Conservation (phyloP, 768 basidiomycete species). For the Boletus vermiculosoides region DNA sequence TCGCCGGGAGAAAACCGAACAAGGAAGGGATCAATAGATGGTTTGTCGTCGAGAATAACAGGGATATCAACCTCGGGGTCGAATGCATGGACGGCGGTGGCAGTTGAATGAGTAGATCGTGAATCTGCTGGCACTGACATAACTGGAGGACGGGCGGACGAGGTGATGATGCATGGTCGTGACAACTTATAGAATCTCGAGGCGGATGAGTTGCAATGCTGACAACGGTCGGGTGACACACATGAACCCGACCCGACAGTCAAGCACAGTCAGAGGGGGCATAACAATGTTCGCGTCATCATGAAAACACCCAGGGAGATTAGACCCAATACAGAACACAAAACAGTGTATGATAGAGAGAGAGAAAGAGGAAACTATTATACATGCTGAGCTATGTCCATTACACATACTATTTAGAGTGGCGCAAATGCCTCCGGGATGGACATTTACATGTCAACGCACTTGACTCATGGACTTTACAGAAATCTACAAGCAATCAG, state of each 20-base stretch:
- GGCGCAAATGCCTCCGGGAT: too few relatives aligned
- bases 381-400: too few relatives aligned
- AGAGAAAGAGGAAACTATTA: not conserved
- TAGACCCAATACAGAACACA: too few relatives aligned
- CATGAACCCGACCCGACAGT: not conserved
- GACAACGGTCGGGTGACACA: slow-evolving; percentile 14
- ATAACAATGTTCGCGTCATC: not conserved
- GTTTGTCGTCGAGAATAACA: slow-evolving; percentile 12
- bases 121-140: slow-evolving; percentile 17
- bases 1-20: slow-evolving; percentile 38
- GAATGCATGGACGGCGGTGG: slow-evolving; percentile 14
- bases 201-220: slow-evolving; percentile 12
- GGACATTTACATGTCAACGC: not conserved
- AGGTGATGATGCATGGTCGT: not conserved
- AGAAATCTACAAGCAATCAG: slow-evolving; percentile 75
- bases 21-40: slow-evolving; percentile 26
- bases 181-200: slow-evolving; percentile 10
- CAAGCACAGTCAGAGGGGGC: not conserved
- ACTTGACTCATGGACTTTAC: slow-evolving; percentile 71
- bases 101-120: slow-evolving; percentile 13
- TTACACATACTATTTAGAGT: too few relatives aligned
- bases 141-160: not conserved
- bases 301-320: not conserved
- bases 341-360: not conserved
- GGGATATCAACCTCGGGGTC: slow-evolving; percentile 14